These are phyloP conservation scores for Halophytophthora batemanensis DNA, from an alignment of 352 stramenopile species.

Conservation along the genomic window DNA sequence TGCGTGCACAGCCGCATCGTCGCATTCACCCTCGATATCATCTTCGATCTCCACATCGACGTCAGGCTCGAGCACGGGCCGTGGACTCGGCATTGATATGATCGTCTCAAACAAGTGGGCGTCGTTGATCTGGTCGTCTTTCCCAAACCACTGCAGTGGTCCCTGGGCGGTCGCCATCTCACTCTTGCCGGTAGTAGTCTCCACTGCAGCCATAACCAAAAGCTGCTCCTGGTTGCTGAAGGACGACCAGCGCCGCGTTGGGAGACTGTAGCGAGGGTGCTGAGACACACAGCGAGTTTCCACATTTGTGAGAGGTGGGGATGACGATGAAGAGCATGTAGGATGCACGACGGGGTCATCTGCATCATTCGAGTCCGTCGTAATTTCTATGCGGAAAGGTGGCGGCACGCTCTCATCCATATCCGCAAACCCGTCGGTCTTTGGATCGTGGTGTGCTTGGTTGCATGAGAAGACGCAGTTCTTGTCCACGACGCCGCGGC, in stretches of 20 bases:
- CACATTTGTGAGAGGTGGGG: constrained; percentile 8
- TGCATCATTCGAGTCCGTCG: constrained; percentile 34
- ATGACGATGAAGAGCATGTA: background rate
- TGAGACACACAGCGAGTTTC: background rate
- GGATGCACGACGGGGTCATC: background rate
- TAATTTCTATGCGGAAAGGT: constrained; percentile 81
- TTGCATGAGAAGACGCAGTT: constrained; percentile 37
- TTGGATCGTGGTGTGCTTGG: constrained; percentile 67
- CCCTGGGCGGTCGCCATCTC: constrained; percentile 10
- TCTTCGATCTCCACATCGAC: constrained; percentile 19
- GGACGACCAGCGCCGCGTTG: constrained; percentile 30
- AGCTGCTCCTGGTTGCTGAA: constrained; percentile 44
- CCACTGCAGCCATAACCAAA: constrained; percentile 11
- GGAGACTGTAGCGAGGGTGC: background rate
- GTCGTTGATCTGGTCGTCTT: constrained; percentile 58
- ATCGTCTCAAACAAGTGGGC: constrained; percentile 54
- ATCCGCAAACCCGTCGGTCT: constrained; percentile 73
- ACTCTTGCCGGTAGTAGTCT: constrained; percentile 2
- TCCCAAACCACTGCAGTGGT: constrained; percentile 45
- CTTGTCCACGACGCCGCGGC: constrained; percentile 37
- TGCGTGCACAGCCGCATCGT: constrained; percentile 2
- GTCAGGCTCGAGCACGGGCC: constrained; percentile 9
- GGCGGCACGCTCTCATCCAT: constrained; percentile 77
- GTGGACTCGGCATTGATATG: constrained; percentile 29
- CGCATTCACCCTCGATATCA: constrained; percentile 20